These are phyloP conservation scores for Fraxinus floribunda DNA, from an alignment of 305 asterid genomes.

Conservation along the genomic window DNA sequence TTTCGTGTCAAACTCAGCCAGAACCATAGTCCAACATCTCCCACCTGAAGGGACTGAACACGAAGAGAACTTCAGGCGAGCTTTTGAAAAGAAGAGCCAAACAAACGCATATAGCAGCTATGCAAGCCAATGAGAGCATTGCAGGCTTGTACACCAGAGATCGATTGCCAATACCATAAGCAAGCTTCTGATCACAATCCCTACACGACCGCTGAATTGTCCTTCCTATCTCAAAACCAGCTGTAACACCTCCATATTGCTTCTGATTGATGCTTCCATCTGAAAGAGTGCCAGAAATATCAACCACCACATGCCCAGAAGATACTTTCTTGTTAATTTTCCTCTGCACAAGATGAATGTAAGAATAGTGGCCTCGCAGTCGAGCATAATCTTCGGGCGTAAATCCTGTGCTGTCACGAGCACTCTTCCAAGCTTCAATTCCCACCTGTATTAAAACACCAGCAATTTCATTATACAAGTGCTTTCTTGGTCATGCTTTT, in stretches of 20 bases:
- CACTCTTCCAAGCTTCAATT: slow-evolving; percentile 61
- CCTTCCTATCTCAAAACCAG: slow-evolving; percentile 43
- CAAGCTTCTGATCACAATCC: slow-evolving; percentile 41
- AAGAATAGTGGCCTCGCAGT: slow-evolving; percentile 65
- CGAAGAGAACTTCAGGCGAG: slow-evolving; percentile 52
- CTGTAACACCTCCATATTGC: slow-evolving; percentile 26
- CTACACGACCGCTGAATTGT: slow-evolving; percentile 36
- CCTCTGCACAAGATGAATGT: slow-evolving; percentile 68
- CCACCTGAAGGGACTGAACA: slow-evolving; percentile 78
- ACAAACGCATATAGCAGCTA: slow-evolving; percentile 81
- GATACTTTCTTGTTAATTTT: slow-evolving; percentile 45
- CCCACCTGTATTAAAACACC: slow-evolving; percentile 44
- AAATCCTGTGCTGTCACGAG: slow-evolving; percentile 58
- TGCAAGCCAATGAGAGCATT: slow-evolving; percentile 66
- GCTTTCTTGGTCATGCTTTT: not conserved
- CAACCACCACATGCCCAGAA: slow-evolving; percentile 50
- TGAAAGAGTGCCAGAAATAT: slow-evolving; percentile 36
- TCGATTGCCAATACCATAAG: slow-evolving; percentile 34
- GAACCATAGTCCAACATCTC: slow-evolving; percentile 76
- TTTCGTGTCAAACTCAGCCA: slow-evolving; percentile 25
- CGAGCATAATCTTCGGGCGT: slow-evolving; percentile 69
- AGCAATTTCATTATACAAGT: not conserved
- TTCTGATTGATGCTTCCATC: slow-evolving; percentile 37
- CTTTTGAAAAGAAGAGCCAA: slow-evolving; percentile 75
- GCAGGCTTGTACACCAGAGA: slow-evolving; percentile 60